Conservation (phyloP, 164 flowering plant genomes). For the Litsea cubeba region DNA sequence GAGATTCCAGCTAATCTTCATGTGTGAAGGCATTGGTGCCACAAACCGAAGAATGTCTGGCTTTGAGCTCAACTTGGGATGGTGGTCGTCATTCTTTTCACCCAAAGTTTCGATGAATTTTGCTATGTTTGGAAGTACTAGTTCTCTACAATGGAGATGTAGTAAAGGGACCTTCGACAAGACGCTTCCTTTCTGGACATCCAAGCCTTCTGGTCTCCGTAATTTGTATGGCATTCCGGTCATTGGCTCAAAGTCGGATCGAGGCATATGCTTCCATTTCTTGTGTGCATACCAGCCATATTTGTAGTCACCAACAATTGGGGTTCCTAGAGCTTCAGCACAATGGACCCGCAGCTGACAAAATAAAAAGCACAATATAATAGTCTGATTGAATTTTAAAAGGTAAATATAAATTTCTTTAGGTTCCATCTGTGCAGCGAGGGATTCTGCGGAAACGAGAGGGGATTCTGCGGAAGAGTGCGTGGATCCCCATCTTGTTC, state of each 20-base stretch:
- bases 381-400: too few relatives aligned
- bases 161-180: constrained; percentile 79
- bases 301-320: constrained; percentile 87
- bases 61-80: constrained; percentile 18
- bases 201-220: constrained; percentile 70
- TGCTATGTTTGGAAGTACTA: constrained; percentile 74
- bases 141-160: constrained; percentile 84
- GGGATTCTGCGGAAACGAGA: too few relatives aligned
- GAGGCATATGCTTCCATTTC: constrained; percentile 81
- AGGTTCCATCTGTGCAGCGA: too few relatives aligned
- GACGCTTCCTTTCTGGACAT: constrained; percentile 91
- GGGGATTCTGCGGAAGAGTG: too few relatives aligned
- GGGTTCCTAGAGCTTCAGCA: constrained; percentile 89
- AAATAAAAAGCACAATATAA: not conserved
- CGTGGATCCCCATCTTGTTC: too few relatives aligned
- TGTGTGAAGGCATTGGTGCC: constrained; percentile 83
- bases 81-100: constrained; percentile 10
- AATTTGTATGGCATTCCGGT: constrained; percentile 71
- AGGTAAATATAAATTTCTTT: too few relatives aligned
- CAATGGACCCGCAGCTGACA: constrained; percentile 89
- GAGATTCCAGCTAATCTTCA: constrained; percentile 95
- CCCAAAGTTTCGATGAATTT: constrained; percentile 39
- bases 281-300: constrained; percentile 83
- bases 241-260: constrained; percentile 60
- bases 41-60: constrained; percentile 74